These are phyloP conservation scores for Ziziphus jujuba DNA, from an alignment of 306 rosid genomes.

Conservation along the genomic window DNA sequence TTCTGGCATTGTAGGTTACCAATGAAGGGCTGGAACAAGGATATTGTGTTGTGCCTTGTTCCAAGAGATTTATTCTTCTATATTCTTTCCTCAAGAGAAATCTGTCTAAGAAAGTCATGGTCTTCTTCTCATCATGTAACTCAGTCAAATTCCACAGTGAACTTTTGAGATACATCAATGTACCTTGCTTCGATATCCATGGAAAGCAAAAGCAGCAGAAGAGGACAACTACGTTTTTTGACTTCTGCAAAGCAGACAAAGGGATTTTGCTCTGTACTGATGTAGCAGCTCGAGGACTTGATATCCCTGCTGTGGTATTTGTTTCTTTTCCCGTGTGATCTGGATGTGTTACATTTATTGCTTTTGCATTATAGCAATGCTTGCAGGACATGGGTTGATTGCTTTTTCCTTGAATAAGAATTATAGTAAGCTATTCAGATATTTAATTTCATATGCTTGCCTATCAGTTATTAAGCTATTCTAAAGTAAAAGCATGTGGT, in stretches of 20 bases:
- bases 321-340: slow-evolving; percentile 4
- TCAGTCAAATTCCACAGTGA: slow-evolving; percentile 90
- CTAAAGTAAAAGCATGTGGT: no score
- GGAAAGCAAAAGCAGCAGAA: slow-evolving; percentile 94
- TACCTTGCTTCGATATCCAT: slow-evolving; percentile 80
- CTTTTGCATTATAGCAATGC: background rate
- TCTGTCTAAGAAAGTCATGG: slow-evolving; percentile 86
- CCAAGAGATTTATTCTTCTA: slow-evolving; percentile 76
- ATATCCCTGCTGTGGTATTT: slow-evolving; percentile 88
- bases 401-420: background rate
- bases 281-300: slow-evolving; percentile 99
- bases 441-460: no score
- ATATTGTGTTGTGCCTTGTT: slow-evolving; percentile 81
- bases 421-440: no score
- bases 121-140: slow-evolving; percentile 94
- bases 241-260: slow-evolving; percentile 77
- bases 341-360: background rate
- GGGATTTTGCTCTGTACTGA: slow-evolving; percentile 97
- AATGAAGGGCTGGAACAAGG: slow-evolving; percentile 98
- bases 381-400: background rate
- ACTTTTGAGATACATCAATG: slow-evolving; percentile 64
- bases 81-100: slow-evolving; percentile 79
- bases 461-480: no score
- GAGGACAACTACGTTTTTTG: slow-evolving; percentile 75
- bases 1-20: slow-evolving; percentile 59